Evolutionary conservation across 169 alveolate genomes (phyloP), one percentile per base, ranked within the genome.

Genomic region (Plasmodium vinckei): DNA sequence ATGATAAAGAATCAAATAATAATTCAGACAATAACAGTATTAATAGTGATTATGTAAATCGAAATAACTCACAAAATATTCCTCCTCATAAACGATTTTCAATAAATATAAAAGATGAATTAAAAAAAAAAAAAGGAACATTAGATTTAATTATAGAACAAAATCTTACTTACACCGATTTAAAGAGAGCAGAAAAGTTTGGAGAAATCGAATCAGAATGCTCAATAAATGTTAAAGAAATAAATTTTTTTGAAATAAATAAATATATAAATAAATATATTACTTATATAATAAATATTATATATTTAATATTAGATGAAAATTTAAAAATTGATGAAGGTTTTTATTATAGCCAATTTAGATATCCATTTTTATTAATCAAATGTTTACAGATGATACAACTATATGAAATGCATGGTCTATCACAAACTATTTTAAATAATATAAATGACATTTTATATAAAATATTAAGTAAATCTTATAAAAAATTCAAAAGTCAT

Each of bases 121-220:
- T 33, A 54, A 82, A 21, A 21, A 71, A 61, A 82, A 54, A 33
- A 51, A 47, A 19, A 49, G 51, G 44, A 23, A 33, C 73, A 57
- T 56, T 21, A 21, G 33, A 60, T 6, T 72, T 63, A 15, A 39
- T 51, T 5, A 59, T 53, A 12, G 90, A 82, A 19, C 72, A 65
- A 51, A 82, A 72, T 47, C 51, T 82, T 61, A n/a, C 69, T 1
- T 82, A 82, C 17, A 69, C 54, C 13, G 90, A 82, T 68, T 42
- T 82, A 47, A 82, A 82, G 23, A 54, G 57, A 23, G 90, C 57
- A 5, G 90, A 82, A 17, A 82, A 69, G 42, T 56, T 82, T 19
- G 39, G 54, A 51, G 90, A 82, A 25, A 68, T 82, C n/a, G 90
- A 82, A 42, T 82, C 90, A 1, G 73, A 82, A 10, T 82, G 90